phyloP scores from a whole-genome alignment of 2,329 filamentous ascomycete species.

The Didymella keratinophila region DNA sequence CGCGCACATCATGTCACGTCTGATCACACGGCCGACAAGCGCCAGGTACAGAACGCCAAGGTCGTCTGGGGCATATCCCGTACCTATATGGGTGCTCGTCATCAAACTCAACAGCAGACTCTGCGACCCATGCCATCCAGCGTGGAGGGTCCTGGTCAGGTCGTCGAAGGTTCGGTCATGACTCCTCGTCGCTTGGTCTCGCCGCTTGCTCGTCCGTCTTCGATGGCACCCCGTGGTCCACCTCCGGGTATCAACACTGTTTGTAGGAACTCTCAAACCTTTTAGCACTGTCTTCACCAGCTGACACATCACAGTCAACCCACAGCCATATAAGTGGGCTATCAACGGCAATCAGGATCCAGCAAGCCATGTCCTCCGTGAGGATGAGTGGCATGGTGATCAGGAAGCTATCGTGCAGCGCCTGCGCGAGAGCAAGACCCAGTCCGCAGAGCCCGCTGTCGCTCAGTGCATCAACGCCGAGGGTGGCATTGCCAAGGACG shows the following conservation, averaged over 20 bases:
- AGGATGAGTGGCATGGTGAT: conserved; percentile 1
- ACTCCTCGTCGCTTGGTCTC: background rate
- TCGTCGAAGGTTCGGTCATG: background rate
- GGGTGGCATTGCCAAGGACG: background rate
- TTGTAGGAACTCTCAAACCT: background rate
- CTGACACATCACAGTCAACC: background rate
- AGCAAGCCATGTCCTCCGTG: background rate
- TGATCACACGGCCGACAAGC: background rate
- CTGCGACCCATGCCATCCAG: background rate
- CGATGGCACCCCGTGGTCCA: background rate
- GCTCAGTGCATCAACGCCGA: background rate
- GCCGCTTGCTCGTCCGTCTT: too few relatives aligned
- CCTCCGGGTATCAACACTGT: background rate
- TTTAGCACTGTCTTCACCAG: background rate
- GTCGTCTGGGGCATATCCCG: background rate
- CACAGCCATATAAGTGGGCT: background rate
- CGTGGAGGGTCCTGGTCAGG: background rate
- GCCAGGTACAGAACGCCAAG: background rate
- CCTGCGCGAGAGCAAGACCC: too few relatives aligned
- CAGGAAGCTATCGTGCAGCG: background rate
- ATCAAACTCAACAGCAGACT: background rate
- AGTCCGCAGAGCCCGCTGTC: background rate
- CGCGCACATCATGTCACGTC: background rate
- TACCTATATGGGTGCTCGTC: background rate
- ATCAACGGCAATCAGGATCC: background rate